phyloP scores from a whole-genome alignment of 1,284 basidiomycete species.

The Stereum hirsutum region DNA sequence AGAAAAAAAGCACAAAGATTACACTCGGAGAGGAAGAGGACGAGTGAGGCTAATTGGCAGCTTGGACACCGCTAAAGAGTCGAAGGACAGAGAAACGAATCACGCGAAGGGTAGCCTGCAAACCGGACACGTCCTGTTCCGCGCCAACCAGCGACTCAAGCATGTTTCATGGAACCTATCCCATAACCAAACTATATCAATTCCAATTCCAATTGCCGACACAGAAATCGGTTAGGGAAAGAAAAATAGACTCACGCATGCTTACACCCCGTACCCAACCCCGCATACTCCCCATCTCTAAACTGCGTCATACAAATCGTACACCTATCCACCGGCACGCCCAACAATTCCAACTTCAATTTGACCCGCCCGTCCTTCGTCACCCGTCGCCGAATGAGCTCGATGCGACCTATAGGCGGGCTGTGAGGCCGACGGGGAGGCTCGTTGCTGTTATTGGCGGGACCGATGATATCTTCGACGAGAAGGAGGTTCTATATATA shows the following conservation, averaged over 20 bases:
- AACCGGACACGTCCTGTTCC: constrained; percentile 43
- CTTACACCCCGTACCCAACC: constrained; percentile 55
- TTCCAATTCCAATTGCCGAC: neutral
- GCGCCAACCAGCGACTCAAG: constrained; percentile 41
- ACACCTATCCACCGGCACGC: constrained; percentile 68
- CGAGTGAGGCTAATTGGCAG: too few species aligned
- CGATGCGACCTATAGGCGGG: constrained; percentile 51
- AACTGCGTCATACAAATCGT: constrained; percentile 77
- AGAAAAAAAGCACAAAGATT: too few species aligned
- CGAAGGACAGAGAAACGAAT: neutral
- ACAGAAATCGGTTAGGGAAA: neutral
- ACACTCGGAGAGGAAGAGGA: too few species aligned
- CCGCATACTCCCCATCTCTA: constrained; percentile 46
- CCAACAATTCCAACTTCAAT: constrained; percentile 68
- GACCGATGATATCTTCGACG: constrained; percentile 53
- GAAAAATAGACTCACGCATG: constrained; percentile 43
- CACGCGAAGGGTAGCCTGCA: constrained; percentile 21
- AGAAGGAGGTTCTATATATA: constrained; percentile 52
- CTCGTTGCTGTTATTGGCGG: neutral
- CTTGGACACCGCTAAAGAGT: too few species aligned
- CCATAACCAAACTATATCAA: neutral
- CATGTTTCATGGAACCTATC: constrained; percentile 47
- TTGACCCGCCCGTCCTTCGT: constrained; percentile 69
- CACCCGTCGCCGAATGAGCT: constrained; percentile 55
- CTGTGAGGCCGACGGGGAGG: constrained; percentile 11